phyloP scores from a whole-genome alignment of 176 grass and related monocot species.

The Chloris gayana region DNA sequence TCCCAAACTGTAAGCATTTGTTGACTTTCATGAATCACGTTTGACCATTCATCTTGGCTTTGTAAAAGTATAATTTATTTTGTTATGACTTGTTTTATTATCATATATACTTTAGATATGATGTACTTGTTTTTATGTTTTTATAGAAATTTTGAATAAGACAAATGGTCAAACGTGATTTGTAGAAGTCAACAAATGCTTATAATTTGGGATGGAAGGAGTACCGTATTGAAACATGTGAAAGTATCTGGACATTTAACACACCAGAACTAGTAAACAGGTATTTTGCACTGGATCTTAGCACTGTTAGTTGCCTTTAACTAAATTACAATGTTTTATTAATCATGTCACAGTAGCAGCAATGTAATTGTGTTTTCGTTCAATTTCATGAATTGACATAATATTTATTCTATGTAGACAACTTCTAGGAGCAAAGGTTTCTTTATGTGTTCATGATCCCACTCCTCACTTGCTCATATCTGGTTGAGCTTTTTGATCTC shows the following conservation, averaged over 20 bases:
- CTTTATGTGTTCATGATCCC: neutral
- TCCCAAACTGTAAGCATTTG: too few species aligned
- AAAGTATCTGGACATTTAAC: neutral
- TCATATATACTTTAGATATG: too few species aligned
- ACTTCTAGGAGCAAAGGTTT: conserved; percentile 13
- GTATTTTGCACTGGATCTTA: too few species aligned
- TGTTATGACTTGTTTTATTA: too few species aligned
- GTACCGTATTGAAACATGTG: conserved; percentile 12
- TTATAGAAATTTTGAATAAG: too few species aligned
- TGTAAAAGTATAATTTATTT: too few species aligned
- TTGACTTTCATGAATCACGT: too few species aligned
- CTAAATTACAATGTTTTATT: neutral
- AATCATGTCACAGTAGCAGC: neutral
- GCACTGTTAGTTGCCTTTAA: neutral
- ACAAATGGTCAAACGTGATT: too few species aligned
- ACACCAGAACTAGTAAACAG: conserved; percentile 1
- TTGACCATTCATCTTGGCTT: too few species aligned
- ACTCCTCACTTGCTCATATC: neutral
- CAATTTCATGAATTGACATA: neutral
- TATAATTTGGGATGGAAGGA: too few species aligned
- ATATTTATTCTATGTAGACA: conserved; percentile 12
- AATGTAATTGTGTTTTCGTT: conserved; percentile 15
- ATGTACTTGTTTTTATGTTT: too few species aligned
- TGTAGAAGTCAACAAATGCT: too few species aligned
- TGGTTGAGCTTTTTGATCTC: conserved; percentile 10